Conservation (phyloP, 306 rosid species). For the Cyclanthera cordifolia region DNA sequence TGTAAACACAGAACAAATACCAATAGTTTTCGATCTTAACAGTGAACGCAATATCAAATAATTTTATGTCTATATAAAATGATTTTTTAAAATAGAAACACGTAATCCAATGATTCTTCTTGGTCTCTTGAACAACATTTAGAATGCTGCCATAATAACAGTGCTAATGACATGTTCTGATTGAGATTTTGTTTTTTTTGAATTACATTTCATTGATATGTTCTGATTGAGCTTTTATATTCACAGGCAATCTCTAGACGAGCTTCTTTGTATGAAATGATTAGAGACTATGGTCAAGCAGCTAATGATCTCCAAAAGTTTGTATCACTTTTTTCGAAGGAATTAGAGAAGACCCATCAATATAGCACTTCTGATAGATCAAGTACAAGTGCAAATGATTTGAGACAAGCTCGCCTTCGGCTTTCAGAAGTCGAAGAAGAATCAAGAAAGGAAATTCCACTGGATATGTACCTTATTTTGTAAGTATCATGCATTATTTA, state of each 20-base stretch:
- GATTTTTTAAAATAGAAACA: neutral
- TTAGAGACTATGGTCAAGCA: conserved; percentile 86
- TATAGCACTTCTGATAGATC: conserved; percentile 51
- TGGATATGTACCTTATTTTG: conserved; percentile 87
- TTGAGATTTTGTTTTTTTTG: conserved; percentile 18
- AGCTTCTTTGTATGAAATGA: conserved; percentile 62
- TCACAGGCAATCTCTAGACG: conserved; percentile 89
- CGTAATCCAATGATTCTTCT: neutral
- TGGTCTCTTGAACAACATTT: neutral
- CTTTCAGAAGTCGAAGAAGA: conserved; percentile 79
- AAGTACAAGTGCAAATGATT: conserved; percentile 42
- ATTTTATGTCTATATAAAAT: neutral
- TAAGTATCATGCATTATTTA: conserved; percentile 30
- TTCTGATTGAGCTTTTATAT: conserved; percentile 16
- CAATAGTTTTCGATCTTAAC: neutral
- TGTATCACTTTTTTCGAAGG: conserved; percentile 43
- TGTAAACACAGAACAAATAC: neutral
- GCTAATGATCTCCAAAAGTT: conserved; percentile 68
- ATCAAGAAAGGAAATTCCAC: conserved; percentile 70
- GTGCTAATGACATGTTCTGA: neutral
- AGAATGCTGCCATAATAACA: too few relatives aligned
- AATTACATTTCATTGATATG: too few relatives aligned
- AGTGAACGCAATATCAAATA: neutral
- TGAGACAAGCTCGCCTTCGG: conserved; percentile 57
- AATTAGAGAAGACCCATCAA: conserved; percentile 34